Evolutionary conservation across 179 eudicot species (phyloP), one percentile per base, ranked within the genome.

Genomic region (Camellia oleifera): DNA sequence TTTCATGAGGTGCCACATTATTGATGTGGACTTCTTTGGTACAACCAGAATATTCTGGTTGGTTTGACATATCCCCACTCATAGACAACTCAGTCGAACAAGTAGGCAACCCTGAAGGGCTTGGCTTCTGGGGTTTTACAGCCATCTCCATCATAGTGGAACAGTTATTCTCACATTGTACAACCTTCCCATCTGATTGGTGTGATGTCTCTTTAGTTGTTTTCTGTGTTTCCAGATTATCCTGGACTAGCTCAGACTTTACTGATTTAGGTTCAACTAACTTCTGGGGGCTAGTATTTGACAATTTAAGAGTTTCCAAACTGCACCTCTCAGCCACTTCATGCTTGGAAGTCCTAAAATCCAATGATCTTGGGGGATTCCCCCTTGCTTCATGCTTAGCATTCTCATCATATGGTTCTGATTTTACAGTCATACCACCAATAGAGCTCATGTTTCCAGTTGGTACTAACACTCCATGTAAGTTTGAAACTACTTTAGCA

Each of bases 391-490:
- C 58, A 46, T 14, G 58, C 74, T 79, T 77, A 5, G 79, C 67
- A 62, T 62, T 77, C 42, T 82, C 85, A 32, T 77, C 85, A 9
- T 74, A 63, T 73, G 89, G 83, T 75, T 86, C 89, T 50, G 72
- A 62, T 82, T 86, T 86, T 48, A 86, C 81, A n/a, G 79, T 40
- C 65, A 62, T 63, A 71, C 63, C 13, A 63, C 65, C 69, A 81
- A 56, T 60, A 62, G 74, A 44, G 76, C 15, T 75, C 8, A 62
- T 42, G 26, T 64, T 78, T 61, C n/a, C 50, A 56, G 69, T n/a
- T 44, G 79, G 18, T 48, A 69, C 50, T 4, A 53, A 77, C 15
- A 13, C 65, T 67, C 42, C 60, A 40, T 57, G 74, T 58, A 69
- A 62, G 46, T 18, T 76, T 14, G 78, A 45, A 12, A 40, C 72